A percentile compares a stretch with the other conserved stretches of the same genome.
Evolutionary conservation across 306 rosid species (phyloP).

Genomic region (Pueraria montana): DNA sequence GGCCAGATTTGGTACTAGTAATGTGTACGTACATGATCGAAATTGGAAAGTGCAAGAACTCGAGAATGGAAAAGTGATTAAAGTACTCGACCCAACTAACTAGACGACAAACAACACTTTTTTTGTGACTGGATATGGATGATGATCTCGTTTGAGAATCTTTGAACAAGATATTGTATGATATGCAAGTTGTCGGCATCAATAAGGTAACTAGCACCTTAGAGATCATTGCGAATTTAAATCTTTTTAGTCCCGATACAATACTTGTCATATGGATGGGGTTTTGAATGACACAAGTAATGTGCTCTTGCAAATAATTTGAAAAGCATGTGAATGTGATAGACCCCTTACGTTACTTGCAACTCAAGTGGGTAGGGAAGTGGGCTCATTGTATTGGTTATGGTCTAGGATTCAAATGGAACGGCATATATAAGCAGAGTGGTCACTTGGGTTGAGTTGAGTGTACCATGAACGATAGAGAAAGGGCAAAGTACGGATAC

Average conservation of each 20-base stretch:
- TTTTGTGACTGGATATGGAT: conserved; percentile 45
- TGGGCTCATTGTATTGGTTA: neutral
- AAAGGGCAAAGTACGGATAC: neutral
- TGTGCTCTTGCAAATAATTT: neutral
- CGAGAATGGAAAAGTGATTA: conserved; percentile 34
- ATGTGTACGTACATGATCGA: neutral
- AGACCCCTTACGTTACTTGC: neutral
- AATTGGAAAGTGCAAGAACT: conserved; percentile 37
- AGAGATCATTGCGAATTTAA: conserved; percentile 11
- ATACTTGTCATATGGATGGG: conserved; percentile 51
- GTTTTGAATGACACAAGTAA: neutral
- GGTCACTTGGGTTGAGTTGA: too few relatives aligned
- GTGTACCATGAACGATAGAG: too few relatives aligned
- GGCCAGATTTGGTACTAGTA: conserved; percentile 36
- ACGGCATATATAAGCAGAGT: too few relatives aligned
- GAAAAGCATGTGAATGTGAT: conserved; percentile 8
- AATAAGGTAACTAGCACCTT: conserved; percentile 32
- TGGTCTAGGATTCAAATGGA: neutral
- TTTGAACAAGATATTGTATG: conserved; percentile 7
- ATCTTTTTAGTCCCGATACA: conserved; percentile 40
- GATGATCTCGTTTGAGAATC: conserved; percentile 44
- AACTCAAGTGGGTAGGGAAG: neutral
- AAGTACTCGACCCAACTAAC: conserved; percentile 12
- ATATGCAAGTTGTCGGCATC: conserved; percentile 58
- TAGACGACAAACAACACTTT: conserved; percentile 63